phyloP scores from a whole-genome alignment of 129 eudicot species.

The Glebionis coronaria region DNA sequence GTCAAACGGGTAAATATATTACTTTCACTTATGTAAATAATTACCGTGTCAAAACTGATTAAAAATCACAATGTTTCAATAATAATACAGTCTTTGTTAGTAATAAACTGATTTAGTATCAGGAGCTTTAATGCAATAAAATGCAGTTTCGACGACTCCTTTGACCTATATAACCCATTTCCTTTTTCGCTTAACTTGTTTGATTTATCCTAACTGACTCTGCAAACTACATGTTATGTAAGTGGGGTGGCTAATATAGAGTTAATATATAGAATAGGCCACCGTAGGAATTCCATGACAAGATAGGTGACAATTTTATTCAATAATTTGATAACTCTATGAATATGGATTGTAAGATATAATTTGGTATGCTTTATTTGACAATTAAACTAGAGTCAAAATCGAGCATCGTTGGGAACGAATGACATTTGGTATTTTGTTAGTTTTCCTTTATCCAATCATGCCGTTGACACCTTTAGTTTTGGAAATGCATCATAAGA shows the following conservation, averaged over 20 bases:
- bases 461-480: not conserved
- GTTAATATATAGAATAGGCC: not conserved
- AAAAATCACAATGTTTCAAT: too few relatives aligned
- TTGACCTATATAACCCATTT: too few relatives aligned
- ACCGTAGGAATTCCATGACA: not conserved
- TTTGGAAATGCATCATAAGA: not conserved
- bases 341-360: not conserved
- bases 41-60: too few relatives aligned
- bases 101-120: too few relatives aligned
- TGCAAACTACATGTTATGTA: too few relatives aligned
- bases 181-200: too few relatives aligned
- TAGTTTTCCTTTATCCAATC: not conserved
- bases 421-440: not conserved
- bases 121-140: too few relatives aligned
- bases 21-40: too few relatives aligned
- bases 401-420: not conserved
- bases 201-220: too few relatives aligned
- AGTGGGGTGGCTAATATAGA: not conserved
- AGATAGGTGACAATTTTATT: not conserved
- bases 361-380: not conserved
- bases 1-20: too few relatives aligned
- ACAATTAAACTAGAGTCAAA: not conserved
- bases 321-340: not conserved
- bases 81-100: too few relatives aligned
- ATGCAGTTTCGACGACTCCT: too few relatives aligned